A percentile compares a stretch with the other conserved stretches of the same genome.
Conservation (phyloP, 108 stramenopile species). For the Chaetoceros tenuissimus region DNA sequence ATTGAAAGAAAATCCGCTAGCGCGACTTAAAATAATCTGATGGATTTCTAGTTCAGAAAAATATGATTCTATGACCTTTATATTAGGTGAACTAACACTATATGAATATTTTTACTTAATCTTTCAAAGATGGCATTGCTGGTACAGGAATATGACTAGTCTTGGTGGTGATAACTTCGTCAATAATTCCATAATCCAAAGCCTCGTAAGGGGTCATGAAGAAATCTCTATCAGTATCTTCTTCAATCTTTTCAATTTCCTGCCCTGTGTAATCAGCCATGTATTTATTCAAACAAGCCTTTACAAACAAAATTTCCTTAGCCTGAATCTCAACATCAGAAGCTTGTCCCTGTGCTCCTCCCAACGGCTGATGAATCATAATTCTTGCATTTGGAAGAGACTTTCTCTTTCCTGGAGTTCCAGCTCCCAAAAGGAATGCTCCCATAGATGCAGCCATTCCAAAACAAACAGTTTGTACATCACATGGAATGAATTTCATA, state of each 20-base stretch:
- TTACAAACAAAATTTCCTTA: slow-evolving; percentile 92
- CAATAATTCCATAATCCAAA: slow-evolving; percentile 95
- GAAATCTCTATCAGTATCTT: slow-evolving; percentile 94
- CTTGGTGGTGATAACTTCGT: slow-evolving; percentile 95
- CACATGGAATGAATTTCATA: slow-evolving; percentile 82
- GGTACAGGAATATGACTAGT: slow-evolving; percentile 76
- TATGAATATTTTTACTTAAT: slow-evolving; percentile 4
- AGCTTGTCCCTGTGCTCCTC: slow-evolving; percentile 96
- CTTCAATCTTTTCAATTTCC: slow-evolving; percentile 91
- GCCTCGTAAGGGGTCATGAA: slow-evolving; percentile 98
- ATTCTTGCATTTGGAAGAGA: slow-evolving; percentile 90
- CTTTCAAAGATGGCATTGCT: slow-evolving; percentile 51
- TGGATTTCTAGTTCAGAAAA: too few relatives aligned
- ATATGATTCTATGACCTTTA: too few relatives aligned
- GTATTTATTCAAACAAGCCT: slow-evolving; percentile 87
- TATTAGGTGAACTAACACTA: too few relatives aligned
- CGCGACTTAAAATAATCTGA: too few relatives aligned
- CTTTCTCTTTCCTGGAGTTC: slow-evolving; percentile 78
- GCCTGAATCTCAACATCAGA: slow-evolving; percentile 98
- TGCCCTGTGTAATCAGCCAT: slow-evolving; percentile 92
- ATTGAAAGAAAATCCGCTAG: too few relatives aligned
- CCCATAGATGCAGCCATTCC: slow-evolving; percentile 88
- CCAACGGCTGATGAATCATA: slow-evolving; percentile 98
- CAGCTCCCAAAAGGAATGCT: slow-evolving; percentile 75
- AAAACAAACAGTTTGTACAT: slow-evolving; percentile 79